Conservation (phyloP, 2,329 filamentous ascomycete genomes). For the Nemania sp. region DNA sequence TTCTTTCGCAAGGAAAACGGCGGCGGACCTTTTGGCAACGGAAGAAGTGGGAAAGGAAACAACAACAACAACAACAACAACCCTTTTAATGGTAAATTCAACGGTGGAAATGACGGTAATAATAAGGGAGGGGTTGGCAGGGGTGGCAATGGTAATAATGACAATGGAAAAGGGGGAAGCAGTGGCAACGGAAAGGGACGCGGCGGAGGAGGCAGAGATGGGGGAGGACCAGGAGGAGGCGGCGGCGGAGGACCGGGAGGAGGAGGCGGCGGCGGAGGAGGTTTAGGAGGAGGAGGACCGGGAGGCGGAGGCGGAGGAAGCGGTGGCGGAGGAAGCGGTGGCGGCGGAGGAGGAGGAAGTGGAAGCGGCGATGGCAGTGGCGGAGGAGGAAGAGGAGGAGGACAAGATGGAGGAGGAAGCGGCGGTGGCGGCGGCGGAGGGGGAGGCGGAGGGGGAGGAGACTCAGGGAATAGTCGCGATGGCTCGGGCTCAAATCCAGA, state of each 20-base stretch:
- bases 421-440: background rate
- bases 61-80: too few relatives aligned
- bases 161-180: background rate
- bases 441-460: background rate
- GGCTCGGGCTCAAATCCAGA: background rate
- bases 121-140: too few relatives aligned
- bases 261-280: too few relatives aligned
- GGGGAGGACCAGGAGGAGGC: too few relatives aligned
- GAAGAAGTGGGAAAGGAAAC: too few relatives aligned
- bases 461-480: background rate
- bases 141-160: too few relatives aligned
- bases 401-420: background rate
- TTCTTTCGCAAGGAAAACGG: constrained; percentile 2
- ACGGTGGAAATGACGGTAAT: background rate
- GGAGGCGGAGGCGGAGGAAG: background rate
- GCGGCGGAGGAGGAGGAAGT: background rate
- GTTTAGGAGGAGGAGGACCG: background rate
- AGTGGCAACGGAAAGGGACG: background rate
- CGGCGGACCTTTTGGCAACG: too few relatives aligned
- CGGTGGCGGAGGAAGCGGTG: background rate
- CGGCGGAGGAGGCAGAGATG: background rate
- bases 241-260: too few relatives aligned
- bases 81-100: background rate
- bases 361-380: background rate
- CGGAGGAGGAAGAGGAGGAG: background rate